These are phyloP conservation scores for Sporothrix sp. DNA, from an alignment of 2,329 filamentous ascomycete genomes.

Conservation along the genomic window DNA sequence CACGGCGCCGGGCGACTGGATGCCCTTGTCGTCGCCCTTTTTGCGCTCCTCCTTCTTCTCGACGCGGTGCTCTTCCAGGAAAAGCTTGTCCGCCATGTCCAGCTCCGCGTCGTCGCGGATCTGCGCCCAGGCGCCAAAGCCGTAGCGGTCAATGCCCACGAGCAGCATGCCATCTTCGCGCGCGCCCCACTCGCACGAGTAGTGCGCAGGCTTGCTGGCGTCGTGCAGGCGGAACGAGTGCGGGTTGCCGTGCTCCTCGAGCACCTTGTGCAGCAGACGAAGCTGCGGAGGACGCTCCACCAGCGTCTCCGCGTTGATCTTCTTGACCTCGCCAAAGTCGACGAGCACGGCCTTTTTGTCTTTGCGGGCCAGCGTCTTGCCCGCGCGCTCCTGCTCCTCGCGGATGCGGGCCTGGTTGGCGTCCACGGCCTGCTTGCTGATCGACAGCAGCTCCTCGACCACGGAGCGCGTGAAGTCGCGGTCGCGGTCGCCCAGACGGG, in stretches of 20 bases:
- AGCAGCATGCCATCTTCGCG: slow-evolving; percentile 96
- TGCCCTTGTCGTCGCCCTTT: slow-evolving; percentile 66
- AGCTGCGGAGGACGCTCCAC: slow-evolving; percentile 86
- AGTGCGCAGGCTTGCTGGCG: slow-evolving; percentile 84
- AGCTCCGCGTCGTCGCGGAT: slow-evolving; percentile 89
- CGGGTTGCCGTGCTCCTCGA: slow-evolving; percentile 58
- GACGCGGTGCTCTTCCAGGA: slow-evolving; percentile 94
- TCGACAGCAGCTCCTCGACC: slow-evolving; percentile 60
- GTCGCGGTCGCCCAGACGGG: slow-evolving; percentile 75
- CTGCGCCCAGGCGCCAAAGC: slow-evolving; percentile 89
- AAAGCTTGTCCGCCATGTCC: slow-evolving; percentile 81
- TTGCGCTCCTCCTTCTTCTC: slow-evolving; percentile 91
- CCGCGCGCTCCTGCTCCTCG: slow-evolving; percentile 70
- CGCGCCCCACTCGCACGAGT: slow-evolving; percentile 84
- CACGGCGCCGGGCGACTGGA: slow-evolving; percentile 92
- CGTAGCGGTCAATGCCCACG: slow-evolving; percentile 83
- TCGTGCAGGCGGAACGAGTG: slow-evolving; percentile 78
- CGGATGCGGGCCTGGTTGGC: slow-evolving; percentile 62
- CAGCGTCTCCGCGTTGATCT: slow-evolving; percentile 91
- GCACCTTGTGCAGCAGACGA: slow-evolving; percentile 67
- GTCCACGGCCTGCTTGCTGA: slow-evolving; percentile 50
- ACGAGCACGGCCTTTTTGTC: slow-evolving; percentile 96
- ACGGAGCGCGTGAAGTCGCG: slow-evolving; percentile 66
- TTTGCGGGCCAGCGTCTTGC: slow-evolving; percentile 85
- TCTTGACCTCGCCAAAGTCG: slow-evolving; percentile 86